Evolutionary conservation across 2,329 filamentous ascomycete genomes (phyloP), one percentile per base, ranked within the genome.

Genomic region (Cordyceps cicadae): DNA sequence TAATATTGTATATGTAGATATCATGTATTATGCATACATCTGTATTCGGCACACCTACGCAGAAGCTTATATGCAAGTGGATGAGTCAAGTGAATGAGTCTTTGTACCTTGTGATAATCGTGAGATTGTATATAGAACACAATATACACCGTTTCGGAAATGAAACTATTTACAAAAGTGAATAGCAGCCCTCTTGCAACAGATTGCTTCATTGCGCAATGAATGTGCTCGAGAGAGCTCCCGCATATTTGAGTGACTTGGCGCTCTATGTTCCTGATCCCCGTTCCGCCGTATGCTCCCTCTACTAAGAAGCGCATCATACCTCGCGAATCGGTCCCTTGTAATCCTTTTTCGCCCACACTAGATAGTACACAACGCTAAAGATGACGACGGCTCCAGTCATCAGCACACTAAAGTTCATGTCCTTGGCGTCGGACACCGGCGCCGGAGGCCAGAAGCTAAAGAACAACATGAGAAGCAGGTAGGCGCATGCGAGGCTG

Each of bases 401-500:
- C 0, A 81, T 73, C 2, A 81, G 64, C 9, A 78, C 68, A 24
- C 73, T 77, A 64, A 75, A 82, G 66, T 82, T 82, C 74, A 79
- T 77, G 14, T 70, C 75, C 0, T 69, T 66, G 0, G 73, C 66
- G 5, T 48, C 32, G 0, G 66, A 71, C 3, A 62, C 65, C 1
- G 74, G 72, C 0, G 63, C 65, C 2, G 74, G 72, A 0, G 72
- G 81, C 78, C 78, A 82, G 51, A 84, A 80, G n/a, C 74, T 78
- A 75, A 80, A 85, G 69, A 86, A 85, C 15, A 81, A 75, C 2
- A 84, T 73, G 37, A 84, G 77, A 0, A 79, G 54, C 66, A 80
- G 76, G 65, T 83, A 86, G 2, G 74, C 57, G 65, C 79, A 81
- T 0, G 81, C 77, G 52, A 82, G 80, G 1, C 73, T 66, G 61